phyloP scores from a whole-genome alignment of 352 stramenopile genomes.

The Discostella stelligera region DNA sequence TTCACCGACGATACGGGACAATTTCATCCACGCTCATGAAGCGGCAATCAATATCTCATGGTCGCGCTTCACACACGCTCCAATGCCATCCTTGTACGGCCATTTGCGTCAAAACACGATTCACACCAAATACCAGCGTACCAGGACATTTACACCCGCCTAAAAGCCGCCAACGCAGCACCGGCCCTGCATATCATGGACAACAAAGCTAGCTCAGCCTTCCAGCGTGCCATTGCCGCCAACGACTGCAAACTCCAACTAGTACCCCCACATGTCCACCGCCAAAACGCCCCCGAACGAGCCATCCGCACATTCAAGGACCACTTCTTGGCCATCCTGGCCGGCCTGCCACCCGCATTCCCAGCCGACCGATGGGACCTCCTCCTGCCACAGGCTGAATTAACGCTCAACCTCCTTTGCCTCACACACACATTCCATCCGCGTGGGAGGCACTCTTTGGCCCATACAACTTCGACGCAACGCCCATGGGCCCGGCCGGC shows the following conservation, averaged over 20 bases:
- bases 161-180: not conserved
- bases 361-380: slow-evolving; percentile 23
- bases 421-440: not conserved
- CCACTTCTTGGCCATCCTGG: slow-evolving; percentile 39
- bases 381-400: slow-evolving; percentile 29
- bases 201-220: too few species aligned
- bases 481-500: too few species aligned
- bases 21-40: slow-evolving; percentile 29
- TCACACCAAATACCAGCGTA: slow-evolving; percentile 10
- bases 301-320: slow-evolving; percentile 63
- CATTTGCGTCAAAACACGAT: slow-evolving; percentile 11
- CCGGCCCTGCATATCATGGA: too few species aligned
- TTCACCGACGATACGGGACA: slow-evolving; percentile 47
- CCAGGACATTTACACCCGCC: slow-evolving; percentile 19
- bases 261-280: slow-evolving; percentile 42
- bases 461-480: too few species aligned
- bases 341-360: slow-evolving; percentile 11
- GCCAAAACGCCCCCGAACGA: slow-evolving; percentile 46
- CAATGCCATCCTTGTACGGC: slow-evolving; percentile 46
- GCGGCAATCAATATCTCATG: slow-evolving; percentile 53
- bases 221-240: not conserved
- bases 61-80: slow-evolving; percentile 51
- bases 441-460: too few species aligned
- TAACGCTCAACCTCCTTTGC: slow-evolving; percentile 37
- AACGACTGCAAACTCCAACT: slow-evolving; percentile 15